Evolutionary conservation across 2,329 filamentous ascomycete species (phyloP).

Genomic region (Neofusicoccum kwambonambiense): DNA sequence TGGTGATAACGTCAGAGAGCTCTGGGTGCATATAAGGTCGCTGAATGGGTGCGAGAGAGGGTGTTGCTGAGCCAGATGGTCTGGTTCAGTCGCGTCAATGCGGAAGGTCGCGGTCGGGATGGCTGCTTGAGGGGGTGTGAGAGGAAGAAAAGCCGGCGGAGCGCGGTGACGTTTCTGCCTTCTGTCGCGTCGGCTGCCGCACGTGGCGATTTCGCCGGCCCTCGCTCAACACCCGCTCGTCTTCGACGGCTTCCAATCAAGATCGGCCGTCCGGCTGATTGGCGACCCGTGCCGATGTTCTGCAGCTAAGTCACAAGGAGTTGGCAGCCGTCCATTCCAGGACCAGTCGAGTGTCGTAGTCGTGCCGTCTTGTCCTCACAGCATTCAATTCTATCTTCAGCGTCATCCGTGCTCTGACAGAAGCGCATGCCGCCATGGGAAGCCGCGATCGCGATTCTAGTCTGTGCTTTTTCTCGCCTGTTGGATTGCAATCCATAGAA

Average conservation of each 20-base stretch:
- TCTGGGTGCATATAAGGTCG: slow-evolving; percentile 65
- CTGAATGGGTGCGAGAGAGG: slow-evolving; percentile 17
- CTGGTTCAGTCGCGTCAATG: slow-evolving; percentile 18
- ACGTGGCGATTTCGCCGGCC: background rate
- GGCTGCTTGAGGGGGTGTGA: background rate
- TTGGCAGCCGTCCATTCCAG: no score
- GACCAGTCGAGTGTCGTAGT: no score
- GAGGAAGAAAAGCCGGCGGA: background rate
- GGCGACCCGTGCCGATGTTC: no score
- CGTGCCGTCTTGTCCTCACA: no score
- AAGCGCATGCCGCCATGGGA: no score
- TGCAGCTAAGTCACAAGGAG: no score
- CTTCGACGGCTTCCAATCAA: background rate
- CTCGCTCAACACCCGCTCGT: background rate
- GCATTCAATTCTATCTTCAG: no score
- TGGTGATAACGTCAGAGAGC: slow-evolving; percentile 51
- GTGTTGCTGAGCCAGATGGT: slow-evolving; percentile 17
- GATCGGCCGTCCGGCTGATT: no score
- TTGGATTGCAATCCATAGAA: no score
- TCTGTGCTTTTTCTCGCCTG: no score
- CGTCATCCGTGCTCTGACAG: no score
- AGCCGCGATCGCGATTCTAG: no score
- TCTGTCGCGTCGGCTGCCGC: background rate
- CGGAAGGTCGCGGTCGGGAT: background rate
- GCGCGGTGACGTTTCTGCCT: slow-evolving; percentile 9